phyloP scores from a whole-genome alignment of 108 stramenopile genomes.

The Heterococcus sp. region DNA sequence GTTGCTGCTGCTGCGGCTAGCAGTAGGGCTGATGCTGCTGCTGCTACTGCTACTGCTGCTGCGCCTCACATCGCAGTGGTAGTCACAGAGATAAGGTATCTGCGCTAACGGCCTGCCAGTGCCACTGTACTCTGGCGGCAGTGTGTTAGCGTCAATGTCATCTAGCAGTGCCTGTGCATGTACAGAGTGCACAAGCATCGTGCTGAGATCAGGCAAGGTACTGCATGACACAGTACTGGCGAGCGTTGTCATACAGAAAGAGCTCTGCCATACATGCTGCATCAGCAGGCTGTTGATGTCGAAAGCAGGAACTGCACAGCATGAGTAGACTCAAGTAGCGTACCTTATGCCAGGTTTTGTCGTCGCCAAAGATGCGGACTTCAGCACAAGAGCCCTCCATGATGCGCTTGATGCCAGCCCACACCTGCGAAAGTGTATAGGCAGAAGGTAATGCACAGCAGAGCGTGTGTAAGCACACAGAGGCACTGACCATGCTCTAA shows the following conservation, averaged over 20 bases:
- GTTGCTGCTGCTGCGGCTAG: background rate
- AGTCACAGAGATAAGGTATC: background rate
- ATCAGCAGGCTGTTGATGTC: background rate
- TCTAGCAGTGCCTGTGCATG: background rate
- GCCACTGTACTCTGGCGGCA: background rate
- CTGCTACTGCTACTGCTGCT: background rate
- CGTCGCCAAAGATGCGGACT: background rate
- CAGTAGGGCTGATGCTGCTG: too few relatives aligned
- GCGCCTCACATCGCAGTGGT: background rate
- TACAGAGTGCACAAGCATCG: background rate
- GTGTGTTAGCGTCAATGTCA: background rate
- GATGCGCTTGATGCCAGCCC: background rate
- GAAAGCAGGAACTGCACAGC: background rate
- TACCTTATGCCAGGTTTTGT: background rate
- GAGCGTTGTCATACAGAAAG: background rate
- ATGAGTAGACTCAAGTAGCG: background rate
- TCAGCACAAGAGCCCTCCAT: background rate
- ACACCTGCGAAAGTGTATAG: too few relatives aligned
- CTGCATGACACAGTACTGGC: background rate
- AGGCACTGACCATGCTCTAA: too few relatives aligned
- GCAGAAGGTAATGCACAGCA: too few relatives aligned
- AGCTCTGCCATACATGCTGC: background rate
- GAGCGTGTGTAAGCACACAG: too few relatives aligned
- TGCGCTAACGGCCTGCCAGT: background rate
- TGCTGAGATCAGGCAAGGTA: background rate